Evolutionary conservation across 2,329 filamentous ascomycete species (phyloP).

Genomic region (Acephala macrosclerotiorum): DNA sequence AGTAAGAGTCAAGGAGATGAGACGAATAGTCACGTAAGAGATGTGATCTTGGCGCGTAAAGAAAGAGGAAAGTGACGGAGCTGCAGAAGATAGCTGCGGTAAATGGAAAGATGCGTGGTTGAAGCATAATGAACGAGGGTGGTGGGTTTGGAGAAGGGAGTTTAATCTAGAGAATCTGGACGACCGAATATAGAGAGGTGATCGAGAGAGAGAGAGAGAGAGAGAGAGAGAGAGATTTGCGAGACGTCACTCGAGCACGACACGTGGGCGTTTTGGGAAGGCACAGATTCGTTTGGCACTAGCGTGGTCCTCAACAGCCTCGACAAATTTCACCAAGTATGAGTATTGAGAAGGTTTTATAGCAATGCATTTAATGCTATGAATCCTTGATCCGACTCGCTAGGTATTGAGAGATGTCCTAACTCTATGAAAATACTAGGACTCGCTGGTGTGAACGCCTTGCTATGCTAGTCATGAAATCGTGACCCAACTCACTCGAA

Average conservation of each 20-base stretch:
- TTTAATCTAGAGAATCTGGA: background rate
- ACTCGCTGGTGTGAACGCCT: background rate
- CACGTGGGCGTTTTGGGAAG: background rate
- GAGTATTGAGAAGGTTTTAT: background rate
- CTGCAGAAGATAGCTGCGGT: background rate
- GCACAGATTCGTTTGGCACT: background rate
- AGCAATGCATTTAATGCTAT: background rate
- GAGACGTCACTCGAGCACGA: too few relatives aligned
- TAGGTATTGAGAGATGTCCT: background rate
- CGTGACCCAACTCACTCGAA: background rate
- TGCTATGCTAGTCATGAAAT: constrained; percentile 1
- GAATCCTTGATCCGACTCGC: background rate
- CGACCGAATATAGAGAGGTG: background rate
- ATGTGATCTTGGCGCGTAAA: constrained; percentile 3
- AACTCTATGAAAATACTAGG: constrained; percentile 5
- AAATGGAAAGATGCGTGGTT: constrained; percentile 4
- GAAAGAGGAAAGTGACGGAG: background rate
- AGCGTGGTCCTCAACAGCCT: background rate
- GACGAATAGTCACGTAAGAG: background rate
- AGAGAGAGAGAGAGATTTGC: too few relatives aligned
- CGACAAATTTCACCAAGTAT: background rate
- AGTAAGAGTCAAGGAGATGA: constrained; percentile 2
- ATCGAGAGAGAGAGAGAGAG: background rate
- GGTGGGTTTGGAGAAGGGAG: background rate
- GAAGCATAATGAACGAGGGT: constrained; percentile 1